Percentiles rank a stretch among this genome's conserved stretches.
Evolutionary conservation across 768 basidiomycete species (phyloP).

Genomic region (Panellus pusillus): DNA sequence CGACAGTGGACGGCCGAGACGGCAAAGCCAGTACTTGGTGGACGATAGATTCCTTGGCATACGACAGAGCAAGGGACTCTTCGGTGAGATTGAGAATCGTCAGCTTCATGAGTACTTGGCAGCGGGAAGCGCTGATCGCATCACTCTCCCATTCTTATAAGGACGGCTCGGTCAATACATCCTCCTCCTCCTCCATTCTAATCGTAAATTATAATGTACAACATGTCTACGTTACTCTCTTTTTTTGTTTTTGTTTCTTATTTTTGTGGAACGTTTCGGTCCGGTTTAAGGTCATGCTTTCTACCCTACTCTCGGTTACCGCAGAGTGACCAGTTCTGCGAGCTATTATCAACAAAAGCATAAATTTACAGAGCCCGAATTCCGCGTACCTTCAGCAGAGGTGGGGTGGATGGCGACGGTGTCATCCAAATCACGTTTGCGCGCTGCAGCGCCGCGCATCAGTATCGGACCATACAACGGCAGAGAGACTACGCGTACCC

Average conservation of each 20-base stretch:
- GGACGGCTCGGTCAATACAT: no score
- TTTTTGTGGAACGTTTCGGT: no score
- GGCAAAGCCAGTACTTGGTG: constrained; percentile 22
- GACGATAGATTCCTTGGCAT: neutral
- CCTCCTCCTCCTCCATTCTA: no score
- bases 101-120: constrained; percentile 2
- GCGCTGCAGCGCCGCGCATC: constrained; percentile 40
- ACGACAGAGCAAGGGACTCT: constrained; percentile 19
- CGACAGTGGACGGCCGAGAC: constrained; percentile 24
- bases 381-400: constrained; percentile 64
- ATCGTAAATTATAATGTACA: neutral
- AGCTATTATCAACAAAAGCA: constrained; percentile 3
- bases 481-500: constrained; percentile 31
- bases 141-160: no score
- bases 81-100: constrained; percentile 22
- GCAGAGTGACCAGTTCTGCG: constrained; percentile 58
- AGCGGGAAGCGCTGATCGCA: no score
- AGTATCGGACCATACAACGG: constrained; percentile 2
- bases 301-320: constrained; percentile 31
- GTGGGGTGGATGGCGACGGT: constrained; percentile 94
- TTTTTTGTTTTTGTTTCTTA: no score
- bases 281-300: no score
- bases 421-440: constrained; percentile 80
- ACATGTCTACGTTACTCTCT: constrained; percentile 4
- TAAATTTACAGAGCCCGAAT: neutral